Evolutionary conservation across 1,139 yeast species (phyloP), one percentile per base, ranked within the genome.

Genomic region (Saccharomycopsis crataegensis): DNA sequence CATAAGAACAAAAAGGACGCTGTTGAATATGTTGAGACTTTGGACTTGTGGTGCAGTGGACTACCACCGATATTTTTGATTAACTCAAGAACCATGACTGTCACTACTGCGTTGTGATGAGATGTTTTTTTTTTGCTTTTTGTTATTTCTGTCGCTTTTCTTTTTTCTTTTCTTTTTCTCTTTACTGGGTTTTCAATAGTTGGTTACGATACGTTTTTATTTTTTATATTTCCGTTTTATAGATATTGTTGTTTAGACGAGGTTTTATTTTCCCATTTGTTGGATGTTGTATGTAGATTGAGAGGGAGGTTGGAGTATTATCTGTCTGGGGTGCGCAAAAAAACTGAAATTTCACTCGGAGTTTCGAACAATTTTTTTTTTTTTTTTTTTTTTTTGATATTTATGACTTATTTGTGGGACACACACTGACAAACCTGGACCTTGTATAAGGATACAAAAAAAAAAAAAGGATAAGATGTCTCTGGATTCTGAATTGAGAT

Each of bases 61-160:
- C 70, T 93, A 47, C 96, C 96, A 0, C 96, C 98, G 0, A 76
- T 81, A 3, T 67, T 93, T 64, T 69, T 93, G 58, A 75, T 93
- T 54, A 91, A 93, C 65, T 88, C 97, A 0, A 96, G 90, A 68
- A 85, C 96, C 0, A 89, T 91, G 73, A 93, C 99, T 0, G 98
- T 93, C 1, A 93, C 99, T 0, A 91, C 97, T 11, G 90, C 95
- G 28, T 72, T 87, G 59, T 87, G 71, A 61, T 2, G 12, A 9
- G 17, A 14, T 17, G 22, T 14, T 43, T 22, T n/a, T 36, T n/a
- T 43, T 22, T n/a, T 36, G 11, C 8, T 16, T 28, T 16, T 31
- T 43, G 11, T 43, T 43, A 43, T 16, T 12, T 16, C 14, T 43
- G n/a, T 46, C 16, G 47, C 28, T 12, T 42, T 12, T n/a, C 17